phyloP scores from a whole-genome alignment of 1,284 basidiomycete species.

The Uromyces viciae-fabae region DNA sequence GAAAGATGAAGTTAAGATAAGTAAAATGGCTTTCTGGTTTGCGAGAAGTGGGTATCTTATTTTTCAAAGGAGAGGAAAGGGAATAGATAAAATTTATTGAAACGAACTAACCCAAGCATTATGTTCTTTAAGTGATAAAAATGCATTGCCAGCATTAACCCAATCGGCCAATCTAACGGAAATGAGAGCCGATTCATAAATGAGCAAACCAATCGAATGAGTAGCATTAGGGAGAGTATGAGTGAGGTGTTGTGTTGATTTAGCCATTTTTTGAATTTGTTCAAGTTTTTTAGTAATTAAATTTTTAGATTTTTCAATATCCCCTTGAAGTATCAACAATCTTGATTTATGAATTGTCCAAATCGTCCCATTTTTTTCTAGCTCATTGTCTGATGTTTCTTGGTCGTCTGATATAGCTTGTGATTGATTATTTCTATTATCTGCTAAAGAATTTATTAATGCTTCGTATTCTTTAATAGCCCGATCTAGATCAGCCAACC shows the following conservation, averaged over 20 bases:
- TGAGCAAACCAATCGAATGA: conserved; percentile 4
- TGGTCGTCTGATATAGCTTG: neutral
- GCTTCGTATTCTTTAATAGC: conserved; percentile 11
- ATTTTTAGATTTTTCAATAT: conserved; percentile 7
- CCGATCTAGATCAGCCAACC: conserved; percentile 9
- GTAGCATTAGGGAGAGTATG: neutral
- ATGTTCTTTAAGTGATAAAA: conserved; percentile 18
- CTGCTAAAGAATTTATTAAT: conserved; percentile 6
- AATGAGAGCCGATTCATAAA: conserved; percentile 30
- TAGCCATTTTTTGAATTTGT: no score
- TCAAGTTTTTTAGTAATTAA: neutral
- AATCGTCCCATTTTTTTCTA: neutral
- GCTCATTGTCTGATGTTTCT: neutral
- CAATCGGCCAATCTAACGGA: conserved; percentile 14
- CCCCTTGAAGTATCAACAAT: conserved; percentile 8
- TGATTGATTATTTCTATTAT: neutral
- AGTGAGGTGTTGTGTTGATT: no score
- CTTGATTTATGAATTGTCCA: conserved; percentile 8
- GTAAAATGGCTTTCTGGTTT: no score
- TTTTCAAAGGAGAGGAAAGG: neutral
- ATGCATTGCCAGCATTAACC: conserved; percentile 17
- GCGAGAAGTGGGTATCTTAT: neutral
- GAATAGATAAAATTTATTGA: neutral
- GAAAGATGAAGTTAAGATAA: neutral
- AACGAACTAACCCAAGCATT: conserved; percentile 29